Percentiles rank a stretch among this genome's conserved stretches.
phyloP scores from a whole-genome alignment of 2,329 filamentous ascomycete species.

The Paecilomyces formosus region DNA sequence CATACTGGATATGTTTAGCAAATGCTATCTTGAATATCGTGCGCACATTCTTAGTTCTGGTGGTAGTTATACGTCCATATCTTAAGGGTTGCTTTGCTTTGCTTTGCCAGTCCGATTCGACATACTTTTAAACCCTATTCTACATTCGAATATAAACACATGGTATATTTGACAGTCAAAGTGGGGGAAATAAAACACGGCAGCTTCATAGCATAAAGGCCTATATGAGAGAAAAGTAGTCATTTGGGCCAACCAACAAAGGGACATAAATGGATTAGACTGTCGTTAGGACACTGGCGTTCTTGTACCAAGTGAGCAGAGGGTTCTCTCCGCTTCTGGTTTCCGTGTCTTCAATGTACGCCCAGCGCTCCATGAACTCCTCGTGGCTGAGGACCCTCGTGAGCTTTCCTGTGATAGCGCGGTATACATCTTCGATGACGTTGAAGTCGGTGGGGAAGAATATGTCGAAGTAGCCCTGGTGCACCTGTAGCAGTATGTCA shows the following conservation, averaged over 20 bases:
- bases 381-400: slow-evolving; percentile 80
- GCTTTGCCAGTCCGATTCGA: not conserved
- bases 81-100: not conserved
- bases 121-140: not conserved
- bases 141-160: not conserved
- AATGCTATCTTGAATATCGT: not conserved
- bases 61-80: not conserved
- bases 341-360: slow-evolving; percentile 80
- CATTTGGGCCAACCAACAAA: not conserved
- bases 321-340: slow-evolving; percentile 91
- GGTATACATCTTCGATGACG: slow-evolving; percentile 85
- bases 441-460: slow-evolving; percentile 95
- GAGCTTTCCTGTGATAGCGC: slow-evolving; percentile 84
- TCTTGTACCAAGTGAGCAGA: slow-evolving; percentile 86
- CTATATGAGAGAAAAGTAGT: not conserved
- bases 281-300: slow-evolving; percentile 86
- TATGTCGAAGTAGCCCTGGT: slow-evolving; percentile 98
- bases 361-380: slow-evolving; percentile 85
- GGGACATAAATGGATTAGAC: slow-evolving; percentile 45
- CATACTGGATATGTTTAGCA: not conserved
- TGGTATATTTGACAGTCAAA: not conserved
- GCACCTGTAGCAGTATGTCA: slow-evolving; percentile 53
- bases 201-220: not conserved
- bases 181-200: not conserved
- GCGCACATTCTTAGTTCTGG: not conserved